Evolutionary conservation across 495 filamentous ascomycete species (phyloP).

Genomic region (Neurospora terricola): DNA sequence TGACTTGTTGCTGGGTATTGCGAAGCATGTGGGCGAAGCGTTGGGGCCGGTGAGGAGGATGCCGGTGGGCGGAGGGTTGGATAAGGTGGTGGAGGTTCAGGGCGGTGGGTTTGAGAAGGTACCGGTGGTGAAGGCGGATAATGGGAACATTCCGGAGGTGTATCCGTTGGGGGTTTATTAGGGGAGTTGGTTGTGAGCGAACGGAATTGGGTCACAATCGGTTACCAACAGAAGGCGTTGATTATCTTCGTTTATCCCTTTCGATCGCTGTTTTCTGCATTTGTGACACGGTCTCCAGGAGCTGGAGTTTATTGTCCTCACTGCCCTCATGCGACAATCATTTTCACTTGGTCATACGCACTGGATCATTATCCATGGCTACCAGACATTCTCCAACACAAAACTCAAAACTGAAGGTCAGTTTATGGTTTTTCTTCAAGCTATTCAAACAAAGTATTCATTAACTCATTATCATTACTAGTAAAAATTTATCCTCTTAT

Average conservation of each 20-base stretch:
- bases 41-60: slow-evolving; percentile 36
- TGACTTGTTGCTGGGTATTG: slow-evolving; percentile 40
- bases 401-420: not conserved
- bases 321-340: too few species aligned
- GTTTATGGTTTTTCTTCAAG: not conserved
- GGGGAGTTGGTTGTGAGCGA: not conserved
- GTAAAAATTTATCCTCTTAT: not conserved
- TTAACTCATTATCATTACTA: not conserved
- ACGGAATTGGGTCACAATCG: too few species aligned
- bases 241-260: not conserved
- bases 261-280: too few species aligned
- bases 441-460: not conserved
- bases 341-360: too few species aligned
- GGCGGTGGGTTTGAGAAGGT: slow-evolving; percentile 20
- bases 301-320: too few species aligned
- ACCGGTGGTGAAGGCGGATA: slow-evolving; percentile 32
- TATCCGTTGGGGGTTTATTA: slow-evolving; percentile 35
- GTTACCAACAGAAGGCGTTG: not conserved
- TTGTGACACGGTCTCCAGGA: too few species aligned
- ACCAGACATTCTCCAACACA: not conserved
- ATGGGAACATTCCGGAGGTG: slow-evolving; percentile 25
- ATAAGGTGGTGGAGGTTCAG: slow-evolving; percentile 22
- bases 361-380: not conserved
- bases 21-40: slow-evolving; percentile 24
- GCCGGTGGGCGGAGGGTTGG: slow-evolving; percentile 26